A percentile compares a stretch with the other conserved stretches of the same genome.
Evolutionary conservation across 257 asterid species (phyloP).

Genomic region (Solanum ossicruentum): DNA sequence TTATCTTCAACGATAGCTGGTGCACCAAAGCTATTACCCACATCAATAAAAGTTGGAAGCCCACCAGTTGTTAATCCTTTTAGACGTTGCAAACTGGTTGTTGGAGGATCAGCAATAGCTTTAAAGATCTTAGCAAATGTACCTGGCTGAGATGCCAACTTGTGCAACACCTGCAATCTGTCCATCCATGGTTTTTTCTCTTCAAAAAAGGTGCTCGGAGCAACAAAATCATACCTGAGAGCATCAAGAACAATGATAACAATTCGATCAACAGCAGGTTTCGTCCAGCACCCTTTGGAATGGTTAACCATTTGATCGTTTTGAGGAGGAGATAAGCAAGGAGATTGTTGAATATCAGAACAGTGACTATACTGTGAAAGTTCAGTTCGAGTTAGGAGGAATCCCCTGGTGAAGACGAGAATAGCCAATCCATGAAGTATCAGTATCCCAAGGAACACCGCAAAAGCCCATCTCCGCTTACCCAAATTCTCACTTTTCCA

Average conservation of each 20-base stretch:
- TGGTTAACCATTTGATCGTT: constrained; percentile 12
- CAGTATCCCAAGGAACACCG: constrained; percentile 42
- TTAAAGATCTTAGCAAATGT: constrained; percentile 67
- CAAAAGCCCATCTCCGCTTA: constrained; percentile 39
- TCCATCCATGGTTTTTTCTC: constrained; percentile 98
- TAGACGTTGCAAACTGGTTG: constrained; percentile 90
- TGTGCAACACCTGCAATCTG: constrained; percentile 59
- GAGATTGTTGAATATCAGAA: constrained; percentile 53
- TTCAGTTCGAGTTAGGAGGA: constrained; percentile 90
- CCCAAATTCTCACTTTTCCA: constrained; percentile 33
- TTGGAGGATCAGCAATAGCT: constrained; percentile 95
- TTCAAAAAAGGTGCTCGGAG: constrained; percentile 74
- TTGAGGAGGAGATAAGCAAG: constrained; percentile 38
- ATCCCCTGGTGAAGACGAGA: constrained; percentile 70
- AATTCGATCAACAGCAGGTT: constrained; percentile 65
- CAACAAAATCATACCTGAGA: constrained; percentile 90
- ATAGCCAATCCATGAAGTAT: constrained; percentile 53
- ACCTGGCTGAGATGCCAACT: constrained; percentile 46
- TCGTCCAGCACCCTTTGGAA: constrained; percentile 52
- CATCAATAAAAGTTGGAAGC: constrained; percentile 92
- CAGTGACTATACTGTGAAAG: constrained; percentile 67
- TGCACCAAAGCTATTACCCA: constrained; percentile 96
- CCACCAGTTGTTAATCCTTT: constrained; percentile 99
- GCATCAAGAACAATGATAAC: constrained; percentile 87
- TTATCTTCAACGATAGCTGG: constrained; percentile 95